A percentile compares a stretch with the other conserved stretches of the same genome.
Evolutionary conservation across 2,329 filamentous ascomycete genomes (phyloP).

Genomic region (Nemania sp.): DNA sequence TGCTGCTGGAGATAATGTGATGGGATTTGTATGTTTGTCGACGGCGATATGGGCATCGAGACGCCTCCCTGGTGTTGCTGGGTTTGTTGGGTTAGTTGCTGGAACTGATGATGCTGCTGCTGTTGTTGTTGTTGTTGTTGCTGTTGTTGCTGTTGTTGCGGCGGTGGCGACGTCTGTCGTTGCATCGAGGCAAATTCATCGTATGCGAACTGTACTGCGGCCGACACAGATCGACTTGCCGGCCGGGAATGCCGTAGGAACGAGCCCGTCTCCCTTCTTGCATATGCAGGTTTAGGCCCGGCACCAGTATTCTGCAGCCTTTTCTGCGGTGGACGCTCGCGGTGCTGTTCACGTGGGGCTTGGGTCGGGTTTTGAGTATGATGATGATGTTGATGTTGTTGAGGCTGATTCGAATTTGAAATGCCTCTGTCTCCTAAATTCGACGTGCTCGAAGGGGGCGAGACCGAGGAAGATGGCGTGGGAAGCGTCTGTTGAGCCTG

Average conservation of each 20-base stretch:
- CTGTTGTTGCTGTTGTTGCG: conserved; percentile 17
- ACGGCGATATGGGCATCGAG: conserved; percentile 22
- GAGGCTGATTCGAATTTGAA: conserved; percentile 14
- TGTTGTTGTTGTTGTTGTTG: conserved; percentile 13
- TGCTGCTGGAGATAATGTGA: conserved; percentile 23
- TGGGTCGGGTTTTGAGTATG: conserved; percentile 13
- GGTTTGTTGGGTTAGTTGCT: conserved; percentile 11
- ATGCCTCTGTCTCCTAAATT: conserved; percentile 11
- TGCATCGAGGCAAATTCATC: conserved; percentile 27
- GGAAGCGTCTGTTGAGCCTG: conserved; percentile 22
- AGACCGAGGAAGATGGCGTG: conserved; percentile 23
- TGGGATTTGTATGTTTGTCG: conserved; percentile 19
- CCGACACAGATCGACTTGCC: conserved; percentile 17
- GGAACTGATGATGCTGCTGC: conserved; percentile 9
- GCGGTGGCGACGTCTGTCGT: conserved; percentile 14
- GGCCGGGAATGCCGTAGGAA: conserved; percentile 15
- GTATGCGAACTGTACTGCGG: conserved; percentile 27
- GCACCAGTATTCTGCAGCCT: conserved; percentile 20
- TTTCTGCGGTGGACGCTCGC: conserved; percentile 26
- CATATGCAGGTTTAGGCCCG: conserved; percentile 24
- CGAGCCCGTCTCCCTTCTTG: conserved; percentile 18
- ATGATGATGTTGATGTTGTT: conserved; percentile 14
- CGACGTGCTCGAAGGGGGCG: conserved; percentile 19
- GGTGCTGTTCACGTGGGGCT: conserved; percentile 21
- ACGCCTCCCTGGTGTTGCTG: conserved; percentile 14